phyloP scores from a whole-genome alignment of 2,329 filamentous ascomycete genomes.

The Bipolaris gigantea region DNA sequence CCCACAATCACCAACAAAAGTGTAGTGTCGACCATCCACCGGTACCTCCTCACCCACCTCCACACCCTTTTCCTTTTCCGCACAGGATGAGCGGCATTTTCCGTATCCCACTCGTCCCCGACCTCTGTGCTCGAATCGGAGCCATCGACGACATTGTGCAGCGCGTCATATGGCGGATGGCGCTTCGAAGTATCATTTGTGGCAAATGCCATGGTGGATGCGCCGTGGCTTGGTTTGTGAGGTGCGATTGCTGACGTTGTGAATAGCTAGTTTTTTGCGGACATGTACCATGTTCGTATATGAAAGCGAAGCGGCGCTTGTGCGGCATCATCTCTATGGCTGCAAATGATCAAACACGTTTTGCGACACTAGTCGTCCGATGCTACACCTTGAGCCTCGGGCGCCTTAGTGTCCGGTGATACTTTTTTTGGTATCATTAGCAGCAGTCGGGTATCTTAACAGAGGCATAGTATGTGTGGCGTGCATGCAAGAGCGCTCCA shows the following conservation, averaged over 20 bases:
- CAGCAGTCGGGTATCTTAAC: neutral
- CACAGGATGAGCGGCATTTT: constrained; percentile 7
- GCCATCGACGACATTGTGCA: constrained; percentile 23
- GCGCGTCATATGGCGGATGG: constrained; percentile 28
- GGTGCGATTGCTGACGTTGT: constrained; percentile 12
- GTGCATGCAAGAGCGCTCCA: neutral
- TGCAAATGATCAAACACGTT: constrained; percentile 17
- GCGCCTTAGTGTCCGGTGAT: neutral
- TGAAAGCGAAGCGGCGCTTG: neutral
- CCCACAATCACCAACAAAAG: constrained; percentile 35
- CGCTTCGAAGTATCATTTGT: constrained; percentile 18
- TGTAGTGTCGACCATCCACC: constrained; percentile 36
- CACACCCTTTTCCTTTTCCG: constrained; percentile 16
- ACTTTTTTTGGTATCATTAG: neutral
- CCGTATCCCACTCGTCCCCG: constrained; percentile 29
- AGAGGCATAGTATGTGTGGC: neutral
- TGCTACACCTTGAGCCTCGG: constrained; percentile 1
- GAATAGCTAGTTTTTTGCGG: neutral
- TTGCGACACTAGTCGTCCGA: constrained; percentile 36
- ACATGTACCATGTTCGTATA: neutral
- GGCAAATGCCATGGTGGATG: constrained; percentile 12
- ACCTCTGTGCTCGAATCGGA: constrained; percentile 37
- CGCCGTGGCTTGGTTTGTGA: constrained; percentile 19
- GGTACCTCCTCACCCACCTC: constrained; percentile 18
- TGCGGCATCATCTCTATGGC: constrained; percentile 1